Evolutionary conservation across 148 eudicot genomes (phyloP), one percentile per base, ranked within the genome.

Genomic region (Rhododendron williamsianum): DNA sequence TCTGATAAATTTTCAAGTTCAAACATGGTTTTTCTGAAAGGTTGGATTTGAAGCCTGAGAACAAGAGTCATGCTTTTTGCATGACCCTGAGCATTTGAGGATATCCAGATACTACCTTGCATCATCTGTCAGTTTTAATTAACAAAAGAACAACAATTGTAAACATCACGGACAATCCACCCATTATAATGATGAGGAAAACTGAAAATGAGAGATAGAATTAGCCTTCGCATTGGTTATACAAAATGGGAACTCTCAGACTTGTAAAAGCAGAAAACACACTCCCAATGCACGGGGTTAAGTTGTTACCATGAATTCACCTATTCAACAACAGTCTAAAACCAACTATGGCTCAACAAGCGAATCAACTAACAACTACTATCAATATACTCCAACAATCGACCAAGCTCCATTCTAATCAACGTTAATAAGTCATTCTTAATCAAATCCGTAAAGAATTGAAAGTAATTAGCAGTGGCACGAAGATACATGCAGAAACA

Each of bases 21-120:
- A 85, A 87, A 84, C 73, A 88, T 4, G 38, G 82, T 81, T 45
- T 82, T 87, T 33, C 83, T 74, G 41, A 79, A 83, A 45, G 88
- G 60, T 41, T 84, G 90, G 76, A 89, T 86, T 80, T 92, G 95
- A 76, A 93, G 90, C 83, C 91, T 90, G 4, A 94, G 92, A 67
- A 91, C 87, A 67, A 93, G 95, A 85, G 90, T 90, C 91, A 92
- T 94, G 81, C 88, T 89, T 82, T 90, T 93, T 9, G 90, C 90
- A 10, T 86, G 85, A 58, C 95, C 95, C 52, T 43, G 86, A 27
- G 90, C 35, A 87, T 89, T 86, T 9, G 86, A 86, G 58, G 94
- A 89, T 86, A 93, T 87, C 98, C 98, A 93, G 80, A 94, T 93
- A 78, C 92, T 92, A 36, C 95, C 98, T 86, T 93, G 98, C 95